Evolutionary conservation across 176 grass and related monocot species (phyloP).

Genomic region (Puccinellia tenuiflora): DNA sequence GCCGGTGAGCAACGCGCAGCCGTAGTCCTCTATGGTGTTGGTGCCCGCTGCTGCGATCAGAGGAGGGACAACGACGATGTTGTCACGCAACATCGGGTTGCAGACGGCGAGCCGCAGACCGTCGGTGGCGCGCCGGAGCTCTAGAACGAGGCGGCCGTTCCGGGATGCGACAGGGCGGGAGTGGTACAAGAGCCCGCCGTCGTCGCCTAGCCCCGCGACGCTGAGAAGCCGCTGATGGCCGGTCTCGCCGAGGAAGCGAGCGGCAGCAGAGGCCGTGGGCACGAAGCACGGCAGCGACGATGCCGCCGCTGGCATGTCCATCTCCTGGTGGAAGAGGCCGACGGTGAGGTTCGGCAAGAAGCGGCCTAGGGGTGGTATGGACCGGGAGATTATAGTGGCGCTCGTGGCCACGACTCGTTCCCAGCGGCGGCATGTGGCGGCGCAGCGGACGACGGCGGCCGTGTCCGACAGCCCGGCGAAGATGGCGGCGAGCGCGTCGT

Average conservation of each 20-base stretch:
- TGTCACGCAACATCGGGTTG: not conserved
- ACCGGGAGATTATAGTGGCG: not conserved
- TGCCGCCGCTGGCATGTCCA: not conserved
- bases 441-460: not conserved
- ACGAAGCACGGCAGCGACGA: not conserved
- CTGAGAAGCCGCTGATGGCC: not conserved
- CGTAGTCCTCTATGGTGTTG: not conserved
- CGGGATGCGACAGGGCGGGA: not conserved
- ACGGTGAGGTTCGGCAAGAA: not conserved
- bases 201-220: not conserved
- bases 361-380: not conserved
- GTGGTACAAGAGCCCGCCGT: not conserved
- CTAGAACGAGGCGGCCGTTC: not conserved
- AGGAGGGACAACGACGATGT: not conserved
- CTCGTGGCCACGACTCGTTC: not conserved
- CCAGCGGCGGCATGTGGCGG: not conserved
- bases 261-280: not conserved
- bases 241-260: not conserved
- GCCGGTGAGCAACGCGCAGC: slow-evolving; percentile 11
- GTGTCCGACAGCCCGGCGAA: not conserved
- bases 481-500: not conserved
- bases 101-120: not conserved
- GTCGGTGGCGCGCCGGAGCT: not conserved
- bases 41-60: not conserved
- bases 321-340: not conserved